These are phyloP conservation scores for Nicotiana paniculata DNA, from an alignment of 257 asterid genomes.

Conservation along the genomic window DNA sequence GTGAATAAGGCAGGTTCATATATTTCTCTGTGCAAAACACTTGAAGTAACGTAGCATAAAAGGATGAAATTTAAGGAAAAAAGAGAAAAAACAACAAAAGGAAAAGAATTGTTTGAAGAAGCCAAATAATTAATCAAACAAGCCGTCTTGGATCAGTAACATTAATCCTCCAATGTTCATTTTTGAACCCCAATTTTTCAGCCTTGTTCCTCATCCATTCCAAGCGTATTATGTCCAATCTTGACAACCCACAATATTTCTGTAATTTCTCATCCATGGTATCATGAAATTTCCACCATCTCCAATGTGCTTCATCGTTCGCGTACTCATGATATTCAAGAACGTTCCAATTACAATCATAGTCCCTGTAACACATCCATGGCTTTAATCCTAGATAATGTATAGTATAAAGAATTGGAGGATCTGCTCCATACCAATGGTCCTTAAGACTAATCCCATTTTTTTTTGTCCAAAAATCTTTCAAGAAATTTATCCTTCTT, in stretches of 20 bases:
- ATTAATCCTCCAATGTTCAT: conserved; percentile 55
- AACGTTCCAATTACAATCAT: conserved; percentile 19
- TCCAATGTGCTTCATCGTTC: conserved; percentile 54
- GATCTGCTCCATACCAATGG: conserved; percentile 58
- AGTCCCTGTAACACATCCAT: background rate
- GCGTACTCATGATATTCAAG: conserved; percentile 50
- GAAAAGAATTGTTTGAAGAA: too few species aligned
- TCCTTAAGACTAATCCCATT: conserved; percentile 18
- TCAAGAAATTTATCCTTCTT: conserved; percentile 55
- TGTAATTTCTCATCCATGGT: conserved; percentile 50
- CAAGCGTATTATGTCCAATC: conserved; percentile 44
- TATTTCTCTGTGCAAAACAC: too few species aligned
- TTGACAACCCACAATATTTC: conserved; percentile 38
- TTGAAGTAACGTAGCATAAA: too few species aligned
- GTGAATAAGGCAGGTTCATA: background rate
- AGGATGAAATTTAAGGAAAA: too few species aligned
- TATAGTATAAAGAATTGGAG: conserved; percentile 50
- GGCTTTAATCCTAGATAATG: conserved; percentile 27
- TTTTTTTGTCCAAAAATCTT: conserved; percentile 50
- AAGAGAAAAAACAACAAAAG: background rate
- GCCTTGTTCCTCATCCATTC: conserved; percentile 55
- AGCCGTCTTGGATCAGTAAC: conserved; percentile 59
- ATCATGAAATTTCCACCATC: conserved; percentile 74
- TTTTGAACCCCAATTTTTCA: conserved; percentile 25
- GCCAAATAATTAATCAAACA: background rate